Evolutionary conservation across 2,329 filamentous ascomycete species (phyloP).

Genomic region (Monascus ruber): DNA sequence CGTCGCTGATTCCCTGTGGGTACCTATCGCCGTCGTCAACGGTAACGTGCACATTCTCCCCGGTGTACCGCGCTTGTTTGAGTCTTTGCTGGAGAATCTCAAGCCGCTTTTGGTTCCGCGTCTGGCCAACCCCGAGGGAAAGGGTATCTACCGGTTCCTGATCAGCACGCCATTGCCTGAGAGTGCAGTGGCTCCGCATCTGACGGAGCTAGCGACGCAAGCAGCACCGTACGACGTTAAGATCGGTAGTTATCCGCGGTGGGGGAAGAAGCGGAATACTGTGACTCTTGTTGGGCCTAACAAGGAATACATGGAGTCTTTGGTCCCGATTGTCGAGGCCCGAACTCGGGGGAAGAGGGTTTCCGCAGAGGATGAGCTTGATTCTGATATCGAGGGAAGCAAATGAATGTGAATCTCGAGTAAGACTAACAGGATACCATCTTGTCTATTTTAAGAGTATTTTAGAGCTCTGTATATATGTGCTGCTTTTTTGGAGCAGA

Average conservation of each 20-base stretch:
- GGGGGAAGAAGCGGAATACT: slow-evolving; percentile 78
- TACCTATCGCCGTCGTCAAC: slow-evolving; percentile 79
- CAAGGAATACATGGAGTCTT: slow-evolving; percentile 61
- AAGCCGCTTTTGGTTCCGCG: slow-evolving; percentile 61
- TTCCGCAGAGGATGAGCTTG: slow-evolving; percentile 58
- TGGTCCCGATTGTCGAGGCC: slow-evolving; percentile 66
- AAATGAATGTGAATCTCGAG: slow-evolving; percentile 1
- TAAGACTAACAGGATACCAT: not conserved
- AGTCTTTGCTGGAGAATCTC: slow-evolving; percentile 63
- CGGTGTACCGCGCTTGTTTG: slow-evolving; percentile 76
- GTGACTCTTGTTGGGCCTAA: slow-evolving; percentile 78
- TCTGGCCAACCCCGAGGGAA: slow-evolving; percentile 66
- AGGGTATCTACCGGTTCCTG: slow-evolving; percentile 65
- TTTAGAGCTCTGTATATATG: no score
- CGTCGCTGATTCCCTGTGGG: slow-evolving; percentile 72
- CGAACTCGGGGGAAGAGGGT: slow-evolving; percentile 65
- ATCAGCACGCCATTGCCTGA: slow-evolving; percentile 83
- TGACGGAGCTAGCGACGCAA: slow-evolving; percentile 65
- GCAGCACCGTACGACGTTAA: slow-evolving; percentile 72
- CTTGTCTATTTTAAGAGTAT: not conserved
- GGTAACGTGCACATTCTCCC: slow-evolving; percentile 89
- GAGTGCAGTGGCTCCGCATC: slow-evolving; percentile 69
- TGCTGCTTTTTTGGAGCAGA: no score
- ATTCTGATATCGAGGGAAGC: slow-evolving; percentile 26
- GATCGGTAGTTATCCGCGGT: slow-evolving; percentile 88